Percentiles rank a stretch among this genome's conserved stretches.
phyloP scores from a whole-genome alignment of 2,329 filamentous ascomycete genomes.

The Botrytis cinerea region DNA sequence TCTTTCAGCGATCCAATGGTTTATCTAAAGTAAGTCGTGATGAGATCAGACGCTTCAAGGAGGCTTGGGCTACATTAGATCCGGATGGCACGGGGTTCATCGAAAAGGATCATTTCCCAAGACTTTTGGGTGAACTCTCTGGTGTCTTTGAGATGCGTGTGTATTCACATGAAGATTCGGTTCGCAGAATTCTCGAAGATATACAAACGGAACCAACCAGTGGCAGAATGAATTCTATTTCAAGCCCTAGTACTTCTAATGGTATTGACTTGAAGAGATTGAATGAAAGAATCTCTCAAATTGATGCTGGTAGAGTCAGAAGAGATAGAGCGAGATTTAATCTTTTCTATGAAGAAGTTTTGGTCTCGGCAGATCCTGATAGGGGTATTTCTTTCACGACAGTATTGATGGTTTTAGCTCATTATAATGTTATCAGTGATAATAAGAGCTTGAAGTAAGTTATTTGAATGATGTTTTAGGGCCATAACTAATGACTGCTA shows the following conservation, averaged over 20 bases:
- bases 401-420: conserved; percentile 91
- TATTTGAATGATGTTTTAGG: neutral
- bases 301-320: conserved; percentile 76
- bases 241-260: conserved; percentile 52
- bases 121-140: conserved; percentile 86
- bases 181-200: conserved; percentile 83
- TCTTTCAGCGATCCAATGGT: conserved; percentile 95
- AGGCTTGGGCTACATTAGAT: conserved; percentile 96
- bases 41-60: conserved; percentile 95
- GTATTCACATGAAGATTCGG: conserved; percentile 87
- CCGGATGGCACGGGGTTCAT: conserved; percentile 91
- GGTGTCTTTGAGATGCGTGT: conserved; percentile 97
- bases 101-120: conserved; percentile 82
- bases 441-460: conserved; percentile 84
- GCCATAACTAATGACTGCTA: conserved; percentile 38
- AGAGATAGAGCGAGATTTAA: conserved; percentile 79
- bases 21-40: conserved; percentile 87
- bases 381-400: conserved; percentile 88
- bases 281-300: conserved; percentile 68
- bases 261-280: conserved; percentile 73
- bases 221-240: conserved; percentile 54
- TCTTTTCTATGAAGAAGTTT: conserved; percentile 94
- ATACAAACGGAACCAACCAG: conserved; percentile 51
- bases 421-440: conserved; percentile 98
- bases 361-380: conserved; percentile 88